phyloP scores from a whole-genome alignment of 2,329 filamentous ascomycete species.

The Rutstroemia sydowiana region DNA sequence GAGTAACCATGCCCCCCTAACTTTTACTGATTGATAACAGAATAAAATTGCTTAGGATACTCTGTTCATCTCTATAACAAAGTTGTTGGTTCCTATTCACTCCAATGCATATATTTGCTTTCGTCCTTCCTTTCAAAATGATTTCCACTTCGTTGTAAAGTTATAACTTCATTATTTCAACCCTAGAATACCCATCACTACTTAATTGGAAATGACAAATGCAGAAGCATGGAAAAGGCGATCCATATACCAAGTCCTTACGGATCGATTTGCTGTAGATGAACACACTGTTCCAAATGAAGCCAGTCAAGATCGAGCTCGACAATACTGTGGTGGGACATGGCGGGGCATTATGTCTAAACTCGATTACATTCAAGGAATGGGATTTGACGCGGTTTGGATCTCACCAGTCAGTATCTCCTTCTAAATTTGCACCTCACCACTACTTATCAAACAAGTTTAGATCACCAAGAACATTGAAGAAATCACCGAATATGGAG shows the following conservation, averaged over 20 bases:
- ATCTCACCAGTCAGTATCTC: conserved; percentile 7
- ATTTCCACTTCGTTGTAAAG: too few relatives aligned
- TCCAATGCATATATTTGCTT: too few relatives aligned
- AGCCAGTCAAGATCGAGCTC: background rate
- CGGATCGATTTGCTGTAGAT: conserved; percentile 34
- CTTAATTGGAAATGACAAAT: background rate
- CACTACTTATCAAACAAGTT: background rate
- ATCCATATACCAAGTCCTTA: conserved; percentile 36
- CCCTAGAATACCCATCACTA: too few relatives aligned
- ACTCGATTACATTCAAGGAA: conserved; percentile 40
- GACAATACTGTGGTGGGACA: conserved; percentile 39
- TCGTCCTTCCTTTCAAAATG: too few relatives aligned
- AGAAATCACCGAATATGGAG: conserved; percentile 31
- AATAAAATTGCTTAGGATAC: too few relatives aligned
- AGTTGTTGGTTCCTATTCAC: too few relatives aligned
- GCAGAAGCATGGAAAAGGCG: conserved; percentile 27
- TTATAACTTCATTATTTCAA: too few relatives aligned
- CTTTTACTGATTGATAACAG: too few relatives aligned
- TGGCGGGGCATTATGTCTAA: conserved; percentile 38
- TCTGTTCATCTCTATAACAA: too few relatives aligned
- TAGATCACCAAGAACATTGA: conserved; percentile 22
- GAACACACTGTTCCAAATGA: conserved; percentile 8
- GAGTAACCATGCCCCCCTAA: too few relatives aligned
- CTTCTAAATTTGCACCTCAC: too few relatives aligned
- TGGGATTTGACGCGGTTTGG: conserved; percentile 29